Percentiles rank a stretch among this genome's conserved stretches.
These are phyloP conservation scores for Claviceps sorghi DNA, from an alignment of 2,329 filamentous ascomycete species.

Conservation along the genomic window DNA sequence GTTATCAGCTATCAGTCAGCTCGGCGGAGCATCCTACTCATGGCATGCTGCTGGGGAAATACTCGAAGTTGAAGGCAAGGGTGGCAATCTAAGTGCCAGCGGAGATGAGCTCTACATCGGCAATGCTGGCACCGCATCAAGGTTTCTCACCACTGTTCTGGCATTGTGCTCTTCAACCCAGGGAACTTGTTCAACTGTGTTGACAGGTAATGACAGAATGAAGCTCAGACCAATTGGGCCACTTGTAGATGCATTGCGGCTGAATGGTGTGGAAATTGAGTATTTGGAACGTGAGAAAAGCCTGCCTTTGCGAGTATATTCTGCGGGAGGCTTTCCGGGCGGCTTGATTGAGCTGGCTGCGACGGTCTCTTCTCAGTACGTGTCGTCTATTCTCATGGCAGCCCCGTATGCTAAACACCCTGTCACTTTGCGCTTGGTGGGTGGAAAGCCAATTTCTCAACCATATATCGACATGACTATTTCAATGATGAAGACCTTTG, in stretches of 20 bases:
- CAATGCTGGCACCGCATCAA: conserved; percentile 89
- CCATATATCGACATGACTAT: conserved; percentile 98
- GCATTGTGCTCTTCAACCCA: conserved; percentile 59
- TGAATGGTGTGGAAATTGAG: conserved; percentile 74
- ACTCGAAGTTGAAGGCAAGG: conserved; percentile 76
- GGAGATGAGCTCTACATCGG: conserved; percentile 73
- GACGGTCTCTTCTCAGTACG: conserved; percentile 97
- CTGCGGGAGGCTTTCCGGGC: conserved; percentile 69
- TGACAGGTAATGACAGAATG: conserved; percentile 94
- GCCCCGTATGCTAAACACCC: conserved; percentile 92
- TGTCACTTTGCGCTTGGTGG: conserved; percentile 77
- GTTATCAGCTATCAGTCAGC: conserved; percentile 74
- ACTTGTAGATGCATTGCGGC: conserved; percentile 74
- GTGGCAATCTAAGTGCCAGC: conserved; percentile 69
- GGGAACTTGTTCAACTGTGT: conserved; percentile 49
- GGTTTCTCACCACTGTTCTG: conserved; percentile 85
- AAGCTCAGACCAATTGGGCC: conserved; percentile 88
- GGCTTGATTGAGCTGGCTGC: conserved; percentile 84
- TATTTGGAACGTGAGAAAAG: conserved; percentile 76
- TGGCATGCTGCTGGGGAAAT: conserved; percentile 95
- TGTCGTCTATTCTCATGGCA: conserved; percentile 92
- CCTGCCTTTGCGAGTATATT: conserved; percentile 68
- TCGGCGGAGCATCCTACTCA: conserved; percentile 75
- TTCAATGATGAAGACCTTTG: conserved; percentile 91
- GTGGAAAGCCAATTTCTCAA: conserved; percentile 95